Evolutionary conservation across 225 moss, liverwort and hornwort genomes (phyloP).

Genomic region (Rhytidiadelphus loreus): DNA sequence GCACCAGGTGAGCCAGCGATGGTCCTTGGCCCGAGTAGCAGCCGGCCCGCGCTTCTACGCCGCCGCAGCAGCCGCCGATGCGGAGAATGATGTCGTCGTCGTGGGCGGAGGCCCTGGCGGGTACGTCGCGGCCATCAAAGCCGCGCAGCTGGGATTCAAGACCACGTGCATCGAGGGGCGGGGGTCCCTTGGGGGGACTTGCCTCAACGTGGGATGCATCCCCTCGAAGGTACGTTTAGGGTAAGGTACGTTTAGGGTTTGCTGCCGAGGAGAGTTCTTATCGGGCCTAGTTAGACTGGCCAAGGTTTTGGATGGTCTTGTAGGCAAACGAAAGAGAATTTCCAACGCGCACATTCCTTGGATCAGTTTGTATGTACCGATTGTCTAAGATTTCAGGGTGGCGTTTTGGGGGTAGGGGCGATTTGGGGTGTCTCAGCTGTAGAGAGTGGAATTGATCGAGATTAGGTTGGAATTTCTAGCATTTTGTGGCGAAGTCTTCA

Average conservation of each 20-base stretch:
- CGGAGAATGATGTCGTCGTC: constrained; percentile 50
- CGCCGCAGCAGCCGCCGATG: constrained; percentile 36
- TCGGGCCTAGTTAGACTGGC: background rate
- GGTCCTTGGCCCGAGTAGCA: constrained; percentile 14
- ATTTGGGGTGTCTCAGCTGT: background rate
- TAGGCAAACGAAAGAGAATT: background rate
- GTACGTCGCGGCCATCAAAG: constrained; percentile 92
- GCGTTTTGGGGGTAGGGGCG: background rate
- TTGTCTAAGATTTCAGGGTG: background rate
- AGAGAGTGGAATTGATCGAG: background rate
- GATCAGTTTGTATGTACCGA: background rate
- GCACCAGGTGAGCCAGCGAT: constrained; percentile 38
- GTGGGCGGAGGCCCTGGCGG: constrained; percentile 91
- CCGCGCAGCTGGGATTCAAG: constrained; percentile 92
- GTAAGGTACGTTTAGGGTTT: background rate
- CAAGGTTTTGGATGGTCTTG: background rate
- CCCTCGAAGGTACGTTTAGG: constrained; percentile 70
- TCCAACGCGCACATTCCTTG: no score
- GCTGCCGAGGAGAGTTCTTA: background rate
- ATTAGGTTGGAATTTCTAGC: background rate
- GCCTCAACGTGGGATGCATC: constrained; percentile 93
- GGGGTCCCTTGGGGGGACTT: constrained; percentile 81
- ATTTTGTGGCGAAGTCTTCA: background rate
- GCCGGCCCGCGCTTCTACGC: constrained; percentile 35
- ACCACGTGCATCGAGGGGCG: constrained; percentile 81